Conservation (phyloP, 2,329 filamentous ascomycete genomes). For the Trichocomaceae sp. region DNA sequence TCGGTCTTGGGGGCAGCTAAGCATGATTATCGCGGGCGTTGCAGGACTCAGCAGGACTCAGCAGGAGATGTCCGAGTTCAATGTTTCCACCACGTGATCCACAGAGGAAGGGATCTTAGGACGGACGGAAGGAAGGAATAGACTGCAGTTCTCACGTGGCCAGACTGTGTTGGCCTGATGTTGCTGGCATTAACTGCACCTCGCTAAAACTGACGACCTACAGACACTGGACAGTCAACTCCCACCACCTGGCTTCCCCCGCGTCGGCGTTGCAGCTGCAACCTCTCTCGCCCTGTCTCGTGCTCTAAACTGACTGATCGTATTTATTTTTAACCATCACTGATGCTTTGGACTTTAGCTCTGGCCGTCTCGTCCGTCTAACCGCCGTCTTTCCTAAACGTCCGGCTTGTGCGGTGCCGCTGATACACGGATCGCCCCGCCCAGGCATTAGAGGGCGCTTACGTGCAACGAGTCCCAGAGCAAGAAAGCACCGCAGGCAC, state of each 20-base stretch:
- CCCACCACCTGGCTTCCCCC: slow-evolving; percentile 7
- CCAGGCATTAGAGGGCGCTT: slow-evolving; percentile 12
- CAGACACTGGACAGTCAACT: neutral
- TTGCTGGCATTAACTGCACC: neutral
- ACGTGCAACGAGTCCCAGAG: slow-evolving; percentile 11
- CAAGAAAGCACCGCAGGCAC: slow-evolving; percentile 1
- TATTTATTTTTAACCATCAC: neutral
- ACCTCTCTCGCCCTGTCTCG: neutral
- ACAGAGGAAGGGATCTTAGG: too few species aligned
- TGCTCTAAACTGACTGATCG: neutral
- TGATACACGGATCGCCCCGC: slow-evolving; percentile 5
- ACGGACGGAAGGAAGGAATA: too few species aligned
- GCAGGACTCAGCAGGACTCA: too few species aligned
- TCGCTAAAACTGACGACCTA: neutral
- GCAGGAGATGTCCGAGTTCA: too few species aligned
- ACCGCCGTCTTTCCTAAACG: slow-evolving; percentile 6
- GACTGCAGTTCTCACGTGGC: slow-evolving; percentile 1
- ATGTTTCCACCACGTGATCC: slow-evolving; percentile 3
- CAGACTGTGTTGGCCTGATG: neutral
- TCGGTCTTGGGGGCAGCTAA: too few species aligned
- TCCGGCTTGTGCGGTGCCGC: slow-evolving; percentile 6
- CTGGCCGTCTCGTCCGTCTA: neutral
- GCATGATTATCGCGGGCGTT: too few species aligned
- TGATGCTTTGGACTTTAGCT: neutral
- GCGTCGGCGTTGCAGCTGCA: slow-evolving; percentile 1